A percentile compares a stretch with the other conserved stretches of the same genome.
Evolutionary conservation across 305 asterid genomes (phyloP).

Genomic region (Solanum chacoense): DNA sequence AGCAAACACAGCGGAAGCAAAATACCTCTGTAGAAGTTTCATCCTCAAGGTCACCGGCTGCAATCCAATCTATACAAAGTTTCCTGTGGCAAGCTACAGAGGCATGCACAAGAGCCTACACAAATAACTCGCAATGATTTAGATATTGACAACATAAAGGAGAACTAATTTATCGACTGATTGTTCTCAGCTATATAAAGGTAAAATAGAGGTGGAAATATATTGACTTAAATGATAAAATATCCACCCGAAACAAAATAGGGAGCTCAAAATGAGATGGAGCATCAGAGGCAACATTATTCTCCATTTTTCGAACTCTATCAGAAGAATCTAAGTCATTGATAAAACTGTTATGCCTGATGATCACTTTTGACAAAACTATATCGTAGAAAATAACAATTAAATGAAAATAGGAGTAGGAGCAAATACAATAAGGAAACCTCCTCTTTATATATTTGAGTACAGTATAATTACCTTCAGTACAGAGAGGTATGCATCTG

Average conservation of each 20-base stretch:
- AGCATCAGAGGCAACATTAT: neutral
- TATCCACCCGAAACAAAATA: neutral
- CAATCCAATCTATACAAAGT: conserved; percentile 72
- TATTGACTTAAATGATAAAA: neutral
- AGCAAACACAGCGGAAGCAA: neutral
- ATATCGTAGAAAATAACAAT: neutral
- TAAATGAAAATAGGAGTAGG: neutral
- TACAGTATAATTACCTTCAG: conserved; percentile 42
- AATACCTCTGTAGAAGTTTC: conserved; percentile 55
- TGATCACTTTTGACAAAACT: neutral
- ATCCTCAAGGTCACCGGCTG: conserved; percentile 87
- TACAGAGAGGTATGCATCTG: conserved; percentile 88
- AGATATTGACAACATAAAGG: neutral
- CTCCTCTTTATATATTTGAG: neutral
- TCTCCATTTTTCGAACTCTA: neutral
- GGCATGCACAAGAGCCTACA: conserved; percentile 96
- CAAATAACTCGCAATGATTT: conserved; percentile 13
- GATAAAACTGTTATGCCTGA: neutral
- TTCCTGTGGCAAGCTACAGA: conserved; percentile 70
- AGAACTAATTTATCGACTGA: neutral
- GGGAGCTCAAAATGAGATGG: neutral
- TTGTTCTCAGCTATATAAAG: neutral
- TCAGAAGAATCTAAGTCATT: neutral
- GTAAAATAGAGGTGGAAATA: neutral
- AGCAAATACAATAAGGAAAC: neutral